Evolutionary conservation across 495 filamentous ascomycete species (phyloP).

Genomic region (Xylaria scruposa): DNA sequence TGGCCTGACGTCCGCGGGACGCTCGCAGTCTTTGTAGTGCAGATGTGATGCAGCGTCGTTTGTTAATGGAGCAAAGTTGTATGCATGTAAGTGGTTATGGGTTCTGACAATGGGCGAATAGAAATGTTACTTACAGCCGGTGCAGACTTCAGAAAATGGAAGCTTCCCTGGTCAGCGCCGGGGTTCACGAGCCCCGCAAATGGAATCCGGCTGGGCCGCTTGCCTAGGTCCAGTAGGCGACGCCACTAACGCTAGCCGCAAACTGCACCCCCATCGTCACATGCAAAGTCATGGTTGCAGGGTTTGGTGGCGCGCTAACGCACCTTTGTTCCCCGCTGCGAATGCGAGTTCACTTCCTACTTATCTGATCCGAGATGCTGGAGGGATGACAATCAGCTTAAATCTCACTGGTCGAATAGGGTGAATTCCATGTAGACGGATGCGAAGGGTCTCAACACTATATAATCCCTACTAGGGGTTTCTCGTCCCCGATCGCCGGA

Average conservation of each 20-base stretch:
- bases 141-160: constrained; percentile 1
- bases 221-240: constrained; percentile 3
- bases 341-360: constrained; percentile 33
- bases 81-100: background rate
- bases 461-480: background rate
- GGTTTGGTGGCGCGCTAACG: constrained; percentile 8
- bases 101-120: background rate
- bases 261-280: constrained; percentile 12
- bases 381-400: constrained; percentile 32
- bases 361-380: constrained; percentile 35
- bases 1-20: background rate
- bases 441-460: background rate
- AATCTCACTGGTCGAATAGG: constrained; percentile 23
- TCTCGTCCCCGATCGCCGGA: background rate
- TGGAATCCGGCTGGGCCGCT: background rate
- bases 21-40: constrained; percentile 1
- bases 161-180: constrained; percentile 7
- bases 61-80: background rate
- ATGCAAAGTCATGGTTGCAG: constrained; percentile 19
- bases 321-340: constrained; percentile 23
- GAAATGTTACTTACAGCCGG: constrained; percentile 4
- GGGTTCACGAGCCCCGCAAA: constrained; percentile 9
- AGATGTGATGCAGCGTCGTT: background rate
- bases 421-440: background rate
- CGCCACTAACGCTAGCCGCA: constrained; percentile 1